A percentile compares a stretch with the other conserved stretches of the same genome.
Conservation (phyloP, 306 rosid genomes). For the Canavalia gladiata region DNA sequence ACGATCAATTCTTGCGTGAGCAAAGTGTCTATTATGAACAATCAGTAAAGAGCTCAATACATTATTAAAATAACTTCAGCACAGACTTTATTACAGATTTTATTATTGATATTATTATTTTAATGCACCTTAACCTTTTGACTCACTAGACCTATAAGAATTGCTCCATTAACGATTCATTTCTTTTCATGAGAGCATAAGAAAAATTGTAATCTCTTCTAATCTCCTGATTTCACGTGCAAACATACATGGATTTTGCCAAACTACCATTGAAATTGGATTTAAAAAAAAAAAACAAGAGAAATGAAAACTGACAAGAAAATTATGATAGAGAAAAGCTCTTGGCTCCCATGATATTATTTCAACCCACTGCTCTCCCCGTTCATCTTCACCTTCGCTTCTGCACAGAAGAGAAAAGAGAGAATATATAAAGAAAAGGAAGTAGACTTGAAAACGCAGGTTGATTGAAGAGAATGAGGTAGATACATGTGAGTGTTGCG, state of each 20-base stretch:
- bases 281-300: background rate
- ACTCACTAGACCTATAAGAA: no score
- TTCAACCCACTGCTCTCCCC: conserved; percentile 75
- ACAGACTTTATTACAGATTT: background rate
- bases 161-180: no score
- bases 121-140: no score
- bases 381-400: conserved; percentile 48
- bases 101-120: no score
- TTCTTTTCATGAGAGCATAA: no score
- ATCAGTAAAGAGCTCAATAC: background rate
- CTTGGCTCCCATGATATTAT: conserved; percentile 93
- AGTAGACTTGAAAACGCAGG: background rate
- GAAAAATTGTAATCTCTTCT: no score
- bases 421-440: background rate
- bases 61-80: background rate
- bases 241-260: no score
- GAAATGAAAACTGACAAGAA: conserved; percentile 65
- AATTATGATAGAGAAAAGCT: conserved; percentile 88
- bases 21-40: background rate
- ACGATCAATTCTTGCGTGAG: background rate
- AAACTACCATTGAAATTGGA: no score
- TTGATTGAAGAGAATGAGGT: no score
- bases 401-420: conserved; percentile 41
- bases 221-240: no score
- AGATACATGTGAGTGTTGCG: conserved; percentile 55